Evolutionary conservation across 2,329 filamentous ascomycete species (phyloP).

Genomic region (Pestalotiopsis sp.): DNA sequence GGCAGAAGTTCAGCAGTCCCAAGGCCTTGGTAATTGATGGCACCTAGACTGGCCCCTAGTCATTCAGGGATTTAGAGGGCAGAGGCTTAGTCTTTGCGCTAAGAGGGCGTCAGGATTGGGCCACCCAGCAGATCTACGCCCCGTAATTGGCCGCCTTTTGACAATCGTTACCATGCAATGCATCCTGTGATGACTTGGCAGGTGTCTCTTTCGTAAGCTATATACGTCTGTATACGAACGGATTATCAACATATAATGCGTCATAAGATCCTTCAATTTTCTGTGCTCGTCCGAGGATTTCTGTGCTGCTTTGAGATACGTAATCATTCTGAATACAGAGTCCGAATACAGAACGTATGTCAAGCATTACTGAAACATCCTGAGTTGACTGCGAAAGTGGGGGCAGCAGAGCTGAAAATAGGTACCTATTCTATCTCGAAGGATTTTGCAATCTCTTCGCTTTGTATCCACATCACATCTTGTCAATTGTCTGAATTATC

Average conservation of each 20-base stretch:
- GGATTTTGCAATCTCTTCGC: neutral
- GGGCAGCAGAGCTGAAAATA: neutral
- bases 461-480: neutral
- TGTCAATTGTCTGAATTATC: neutral
- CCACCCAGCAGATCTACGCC: neutral
- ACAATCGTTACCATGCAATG: neutral
- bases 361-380: neutral
- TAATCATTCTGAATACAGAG: no score
- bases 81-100: neutral
- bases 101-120: neutral
- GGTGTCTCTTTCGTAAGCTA: neutral
- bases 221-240: no score
- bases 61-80: neutral
- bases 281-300: no score
- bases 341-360: no score
- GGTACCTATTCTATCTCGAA: neutral
- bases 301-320: no score
- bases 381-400: neutral
- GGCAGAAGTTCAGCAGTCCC: neutral
- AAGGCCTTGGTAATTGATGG: neutral
- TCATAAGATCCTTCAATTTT: no score
- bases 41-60: neutral
- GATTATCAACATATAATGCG: no score
- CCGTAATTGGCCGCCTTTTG: neutral
- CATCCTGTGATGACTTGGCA: neutral